phyloP scores from a whole-genome alignment of 1,139 yeast species.

The Scheffersomyces titani region DNA sequence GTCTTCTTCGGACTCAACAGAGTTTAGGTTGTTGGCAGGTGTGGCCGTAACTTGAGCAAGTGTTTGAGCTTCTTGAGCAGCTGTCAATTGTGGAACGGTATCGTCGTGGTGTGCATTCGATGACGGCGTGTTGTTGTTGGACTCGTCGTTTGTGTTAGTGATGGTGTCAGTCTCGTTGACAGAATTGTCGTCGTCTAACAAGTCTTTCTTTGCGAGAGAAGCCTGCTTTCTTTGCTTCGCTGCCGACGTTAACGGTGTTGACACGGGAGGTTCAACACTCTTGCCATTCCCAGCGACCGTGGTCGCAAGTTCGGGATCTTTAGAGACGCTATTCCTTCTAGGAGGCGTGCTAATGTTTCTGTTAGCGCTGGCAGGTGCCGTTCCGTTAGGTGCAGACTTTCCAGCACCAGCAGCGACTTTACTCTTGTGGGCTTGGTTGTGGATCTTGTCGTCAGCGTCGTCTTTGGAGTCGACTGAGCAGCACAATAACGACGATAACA shows the following conservation, averaged over 20 bases:
- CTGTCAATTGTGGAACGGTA: constrained; percentile 6
- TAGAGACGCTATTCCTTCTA: neutral
- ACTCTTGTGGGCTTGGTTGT: constrained; percentile 12
- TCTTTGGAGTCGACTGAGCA: constrained; percentile 41
- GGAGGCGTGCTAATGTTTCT: constrained; percentile 2
- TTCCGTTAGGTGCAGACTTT: constrained; percentile 2
- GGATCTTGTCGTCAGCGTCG: constrained; percentile 29
- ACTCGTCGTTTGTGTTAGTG: constrained; percentile 39
- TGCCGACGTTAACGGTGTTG: constrained; percentile 1
- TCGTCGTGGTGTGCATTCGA: constrained; percentile 7
- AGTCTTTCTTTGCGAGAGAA: constrained; percentile 22
- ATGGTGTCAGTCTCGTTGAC: constrained; percentile 48
- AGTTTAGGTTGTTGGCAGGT: constrained; percentile 4
- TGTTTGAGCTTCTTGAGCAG: neutral
- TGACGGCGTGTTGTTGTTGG: constrained; percentile 12
- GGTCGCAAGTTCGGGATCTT: neutral
- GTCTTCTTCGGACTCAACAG: constrained; percentile 21
- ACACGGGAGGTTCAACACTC: constrained; percentile 3
- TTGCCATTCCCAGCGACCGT: constrained; percentile 1
- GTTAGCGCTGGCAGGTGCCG: constrained; percentile 1
- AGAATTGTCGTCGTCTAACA: constrained; percentile 43
- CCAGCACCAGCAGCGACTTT: neutral
- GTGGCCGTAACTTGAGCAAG: constrained; percentile 6
- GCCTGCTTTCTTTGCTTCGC: constrained; percentile 3
- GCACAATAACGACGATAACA: constrained; percentile 40